These are phyloP conservation scores for Heterobasidion irregulare DNA, from an alignment of 1,284 basidiomycete genomes.

Conservation along the genomic window DNA sequence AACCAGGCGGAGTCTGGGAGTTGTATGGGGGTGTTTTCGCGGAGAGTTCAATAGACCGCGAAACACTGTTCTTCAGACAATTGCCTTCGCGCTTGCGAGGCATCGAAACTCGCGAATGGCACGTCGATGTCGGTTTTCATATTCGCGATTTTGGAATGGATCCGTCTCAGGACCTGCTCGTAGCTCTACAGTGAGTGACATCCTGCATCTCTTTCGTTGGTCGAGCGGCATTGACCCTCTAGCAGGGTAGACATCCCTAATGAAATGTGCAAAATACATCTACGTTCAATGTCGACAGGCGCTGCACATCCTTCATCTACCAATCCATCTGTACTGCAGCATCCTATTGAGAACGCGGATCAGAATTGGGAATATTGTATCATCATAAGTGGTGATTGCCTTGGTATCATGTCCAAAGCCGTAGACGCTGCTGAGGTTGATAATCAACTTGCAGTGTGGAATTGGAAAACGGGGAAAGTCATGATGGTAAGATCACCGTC, in stretches of 20 bases:
- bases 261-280: slow-evolving; percentile 25
- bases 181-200: slow-evolving; percentile 30
- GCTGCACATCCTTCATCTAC: slow-evolving; percentile 34
- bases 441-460: slow-evolving; percentile 47
- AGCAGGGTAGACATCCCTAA: background rate
- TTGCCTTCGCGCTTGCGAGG: slow-evolving; percentile 39
- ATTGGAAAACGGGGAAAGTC: slow-evolving; percentile 45
- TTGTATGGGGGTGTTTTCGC: slow-evolving; percentile 53
- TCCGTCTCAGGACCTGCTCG: slow-evolving; percentile 50
- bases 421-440: slow-evolving; percentile 16
- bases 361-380: slow-evolving; percentile 28
- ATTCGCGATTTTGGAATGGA: slow-evolving; percentile 58
- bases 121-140: slow-evolving; percentile 27
- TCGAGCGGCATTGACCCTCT: no score
- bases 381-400: slow-evolving; percentile 36
- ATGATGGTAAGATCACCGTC: slow-evolving; percentile 31
- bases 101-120: slow-evolving; percentile 42
- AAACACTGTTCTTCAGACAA: slow-evolving; percentile 33
- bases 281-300: slow-evolving; percentile 40
- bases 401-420: slow-evolving; percentile 36
- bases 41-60: slow-evolving; percentile 23
- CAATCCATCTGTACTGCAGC: slow-evolving; percentile 21
- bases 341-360: slow-evolving; percentile 7
- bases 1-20: slow-evolving; percentile 33
- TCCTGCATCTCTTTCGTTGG: no score